Percentiles rank a stretch among this genome's conserved stretches.
Conservation (phyloP, 768 basidiomycete species). For the Peribolospora kevripleyi region DNA sequence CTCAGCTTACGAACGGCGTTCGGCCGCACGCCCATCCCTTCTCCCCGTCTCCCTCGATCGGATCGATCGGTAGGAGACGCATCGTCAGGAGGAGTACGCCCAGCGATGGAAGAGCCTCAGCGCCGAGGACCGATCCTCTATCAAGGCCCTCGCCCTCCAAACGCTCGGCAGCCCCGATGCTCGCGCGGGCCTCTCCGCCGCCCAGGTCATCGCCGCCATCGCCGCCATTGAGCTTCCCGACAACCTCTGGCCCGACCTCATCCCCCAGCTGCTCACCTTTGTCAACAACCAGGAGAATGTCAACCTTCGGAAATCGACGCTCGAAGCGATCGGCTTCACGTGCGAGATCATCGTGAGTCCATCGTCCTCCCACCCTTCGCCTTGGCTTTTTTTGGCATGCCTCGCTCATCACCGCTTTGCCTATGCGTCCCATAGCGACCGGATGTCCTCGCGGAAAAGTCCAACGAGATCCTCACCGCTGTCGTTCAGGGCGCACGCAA, state of each 20-base stretch:
- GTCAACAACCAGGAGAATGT: conserved; percentile 49
- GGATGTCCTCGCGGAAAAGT: conserved; percentile 60
- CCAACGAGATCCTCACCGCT: conserved; percentile 93
- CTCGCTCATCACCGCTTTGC: not conserved
- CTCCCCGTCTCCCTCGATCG: too few species aligned
- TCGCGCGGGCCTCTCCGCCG: conserved; percentile 64
- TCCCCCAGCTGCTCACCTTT: conserved; percentile 65
- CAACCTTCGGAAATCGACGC: conserved; percentile 48
- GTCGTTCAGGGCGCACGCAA: conserved; percentile 95
- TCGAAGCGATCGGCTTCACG: conserved; percentile 89
- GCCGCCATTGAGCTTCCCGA: conserved; percentile 76
- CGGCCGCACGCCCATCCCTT: conserved; percentile 6
- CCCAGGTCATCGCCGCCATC: conserved; percentile 82
- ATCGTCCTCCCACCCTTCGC: not conserved
- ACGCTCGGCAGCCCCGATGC: conserved; percentile 47
- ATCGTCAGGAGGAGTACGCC: conserved; percentile 49
- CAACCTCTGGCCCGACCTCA: conserved; percentile 69
- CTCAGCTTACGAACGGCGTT: conserved; percentile 3
- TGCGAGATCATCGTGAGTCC: conserved; percentile 79
- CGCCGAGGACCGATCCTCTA: conserved; percentile 40
- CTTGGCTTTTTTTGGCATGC: not conserved
- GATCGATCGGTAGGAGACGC: conserved; percentile 30
- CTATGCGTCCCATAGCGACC: conserved; percentile 41
- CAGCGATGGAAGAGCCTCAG: conserved; percentile 59
- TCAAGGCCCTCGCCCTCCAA: conserved; percentile 66